These are phyloP conservation scores for Amauroascus verrucosus DNA, from an alignment of 2,329 filamentous ascomycete species.

Conservation along the genomic window DNA sequence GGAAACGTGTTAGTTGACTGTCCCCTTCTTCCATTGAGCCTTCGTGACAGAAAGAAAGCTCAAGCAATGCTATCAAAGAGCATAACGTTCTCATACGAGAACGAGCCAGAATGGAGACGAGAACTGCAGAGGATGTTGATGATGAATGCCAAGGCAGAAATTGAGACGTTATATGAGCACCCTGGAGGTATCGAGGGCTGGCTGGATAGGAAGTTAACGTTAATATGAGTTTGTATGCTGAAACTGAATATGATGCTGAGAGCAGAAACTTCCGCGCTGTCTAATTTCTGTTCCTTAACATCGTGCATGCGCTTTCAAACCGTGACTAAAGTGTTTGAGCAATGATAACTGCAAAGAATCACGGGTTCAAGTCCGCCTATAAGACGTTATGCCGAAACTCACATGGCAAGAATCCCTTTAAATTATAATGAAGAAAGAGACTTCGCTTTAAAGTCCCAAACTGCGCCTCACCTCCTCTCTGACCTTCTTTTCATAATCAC, in stretches of 20 bases:
- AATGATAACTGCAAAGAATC: not conserved
- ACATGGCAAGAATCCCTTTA: not conserved
- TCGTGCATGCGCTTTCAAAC: not conserved
- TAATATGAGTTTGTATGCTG: not conserved
- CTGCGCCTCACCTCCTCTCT: conserved; percentile 69
- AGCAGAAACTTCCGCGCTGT: not conserved
- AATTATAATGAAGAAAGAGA: not conserved
- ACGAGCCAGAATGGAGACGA: conserved; percentile 37
- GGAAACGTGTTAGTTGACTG: conserved; percentile 18
- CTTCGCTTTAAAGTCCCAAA: conserved; percentile 55
- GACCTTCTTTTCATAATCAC: conserved; percentile 79
- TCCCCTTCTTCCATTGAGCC: conserved; percentile 39
- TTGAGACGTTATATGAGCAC: conserved; percentile 44
- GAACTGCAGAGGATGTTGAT: conserved; percentile 54
- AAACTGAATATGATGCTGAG: not conserved
- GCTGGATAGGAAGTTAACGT: conserved; percentile 27
- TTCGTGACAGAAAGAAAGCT: conserved; percentile 47
- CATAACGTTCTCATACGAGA: conserved; percentile 34
- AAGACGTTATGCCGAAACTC: not conserved
- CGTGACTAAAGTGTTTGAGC: not conserved
- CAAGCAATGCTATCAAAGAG: conserved; percentile 42
- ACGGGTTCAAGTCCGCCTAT: not conserved
- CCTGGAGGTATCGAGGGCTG: conserved; percentile 35
- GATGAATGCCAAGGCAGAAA: conserved; percentile 52
- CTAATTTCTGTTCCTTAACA: not conserved